Base-by-base conservation (phyloP, 148 eudicot species). In the Arbutus unedo region DNA sequence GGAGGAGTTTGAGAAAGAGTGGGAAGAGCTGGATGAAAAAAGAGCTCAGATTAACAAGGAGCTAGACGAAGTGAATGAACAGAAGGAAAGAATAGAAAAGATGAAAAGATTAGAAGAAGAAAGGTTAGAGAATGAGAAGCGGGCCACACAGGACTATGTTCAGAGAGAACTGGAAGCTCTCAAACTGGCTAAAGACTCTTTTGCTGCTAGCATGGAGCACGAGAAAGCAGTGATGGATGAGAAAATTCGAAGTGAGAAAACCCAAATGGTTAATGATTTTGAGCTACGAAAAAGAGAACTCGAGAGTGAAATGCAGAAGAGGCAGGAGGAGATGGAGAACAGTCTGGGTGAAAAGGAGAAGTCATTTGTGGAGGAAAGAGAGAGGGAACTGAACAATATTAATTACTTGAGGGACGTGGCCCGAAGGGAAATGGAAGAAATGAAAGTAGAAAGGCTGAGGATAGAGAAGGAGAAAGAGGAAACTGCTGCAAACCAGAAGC, bases 21-120 rank as follows among this genome's bases (percentile, higher is more conserved):
- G 99, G 99, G 99, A 96, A 84, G 93, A 88, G 50, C 93, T 96
- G 82, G 99, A 96, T 88, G 97, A 92, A 88, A 94, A 90, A 89
- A 89, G 90, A 78, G 83, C 85, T 31, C 87, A 84, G 81, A 79
- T 85, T 73, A 90, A 85, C 86, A 87, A 86, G 83, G 95, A 94
- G 83, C 82, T 90, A 68, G 91, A 90, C 79, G 85, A 86, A 82
- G 59, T 92, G 49, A 82, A 83, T 54, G 89, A 84, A 76, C 91
- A 94, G 82, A 92, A 88, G 86, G 93, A 85, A 54, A 85, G 85
- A 55, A 82, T 93, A 49, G 99, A 93, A 84, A 94, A 90, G 81
- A 83, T 86, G 88, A 91, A 83, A 78, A 89, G 74, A 66, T 73
- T 84, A 82, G 98, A 94, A 83, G 92, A 92, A 83, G 99, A 94